Conservation (phyloP, 2,329 filamentous ascomycete species). For the Spiromastix sp. region DNA sequence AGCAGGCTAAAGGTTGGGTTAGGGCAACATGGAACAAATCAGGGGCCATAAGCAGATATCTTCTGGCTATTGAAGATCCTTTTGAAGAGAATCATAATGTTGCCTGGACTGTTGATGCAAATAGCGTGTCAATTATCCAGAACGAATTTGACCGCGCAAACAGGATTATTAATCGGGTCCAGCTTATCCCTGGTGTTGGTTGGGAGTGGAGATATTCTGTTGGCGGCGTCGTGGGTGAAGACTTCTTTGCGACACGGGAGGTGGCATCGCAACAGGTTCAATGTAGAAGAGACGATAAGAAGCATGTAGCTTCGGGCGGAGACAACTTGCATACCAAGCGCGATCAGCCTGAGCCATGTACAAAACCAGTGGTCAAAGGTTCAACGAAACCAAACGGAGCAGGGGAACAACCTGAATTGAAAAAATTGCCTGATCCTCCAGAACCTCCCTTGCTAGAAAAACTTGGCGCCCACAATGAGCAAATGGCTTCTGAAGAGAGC, state of each 20-base stretch:
- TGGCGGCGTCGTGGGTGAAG: slow-evolving; percentile 15
- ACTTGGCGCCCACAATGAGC: not conserved
- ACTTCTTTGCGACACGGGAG: slow-evolving; percentile 15
- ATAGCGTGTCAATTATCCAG: slow-evolving; percentile 69
- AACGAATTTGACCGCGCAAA: slow-evolving; percentile 78
- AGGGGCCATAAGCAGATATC: slow-evolving; percentile 67
- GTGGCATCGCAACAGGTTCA: not conserved
- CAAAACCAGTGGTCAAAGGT: not conserved
- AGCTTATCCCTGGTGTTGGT: slow-evolving; percentile 20
- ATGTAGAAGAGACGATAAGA: not conserved
- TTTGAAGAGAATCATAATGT: slow-evolving; percentile 86
- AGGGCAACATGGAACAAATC: slow-evolving; percentile 62
- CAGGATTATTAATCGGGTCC: slow-evolving; percentile 53
- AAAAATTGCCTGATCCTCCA: not conserved
- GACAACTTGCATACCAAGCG: not conserved
- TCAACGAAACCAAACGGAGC: not conserved
- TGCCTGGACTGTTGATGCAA: slow-evolving; percentile 72
- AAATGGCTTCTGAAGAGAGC: not conserved
- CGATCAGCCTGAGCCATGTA: not conserved
- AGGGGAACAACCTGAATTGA: not conserved
- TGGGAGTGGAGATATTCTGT: slow-evolving; percentile 15
- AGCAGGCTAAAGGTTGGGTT: slow-evolving; percentile 75
- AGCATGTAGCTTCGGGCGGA: not conserved
- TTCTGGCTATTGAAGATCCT: slow-evolving; percentile 86
- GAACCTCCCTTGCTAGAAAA: not conserved